Conservation (phyloP, 1,284 basidiomycete species). For the Leccinum subrobustum region DNA sequence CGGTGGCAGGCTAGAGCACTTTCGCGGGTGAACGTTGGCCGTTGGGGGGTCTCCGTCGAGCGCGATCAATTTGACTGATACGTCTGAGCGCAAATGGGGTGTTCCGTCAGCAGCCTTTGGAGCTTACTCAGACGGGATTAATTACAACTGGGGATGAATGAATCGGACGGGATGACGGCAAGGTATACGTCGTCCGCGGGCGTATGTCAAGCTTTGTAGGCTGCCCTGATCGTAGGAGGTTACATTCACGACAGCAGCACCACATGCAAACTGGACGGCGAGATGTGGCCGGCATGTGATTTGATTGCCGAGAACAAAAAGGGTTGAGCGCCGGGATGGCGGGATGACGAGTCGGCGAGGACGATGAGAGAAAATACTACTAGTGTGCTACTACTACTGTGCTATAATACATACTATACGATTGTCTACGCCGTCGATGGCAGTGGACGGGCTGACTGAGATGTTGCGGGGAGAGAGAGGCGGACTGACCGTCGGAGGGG, state of each 20-base stretch:
- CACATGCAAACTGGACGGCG: not conserved
- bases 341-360: not conserved
- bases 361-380: not conserved
- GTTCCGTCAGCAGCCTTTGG: slow-evolving; percentile 7
- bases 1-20: slow-evolving; percentile 6
- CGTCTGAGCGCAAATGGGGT: not conserved
- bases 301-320: slow-evolving; percentile 3
- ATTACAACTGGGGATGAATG: not conserved
- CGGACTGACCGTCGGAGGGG: not conserved
- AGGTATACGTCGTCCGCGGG: slow-evolving; percentile 1
- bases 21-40: slow-evolving; percentile 11
- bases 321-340: slow-evolving; percentile 5
- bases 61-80: slow-evolving; percentile 1
- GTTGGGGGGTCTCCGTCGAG: not conserved
- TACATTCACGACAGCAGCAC: not conserved
- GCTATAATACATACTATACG: not conserved
- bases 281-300: not conserved
- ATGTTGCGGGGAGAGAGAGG: not conserved
- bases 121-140: slow-evolving; percentile 1
- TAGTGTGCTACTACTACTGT: not conserved
- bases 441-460: not conserved
- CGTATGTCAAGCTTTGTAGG: not conserved
- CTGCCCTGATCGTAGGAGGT: slow-evolving; percentile 4
- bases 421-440: not conserved
- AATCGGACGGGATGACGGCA: not conserved